Conservation (phyloP, 371 early-diverging fungal genomes). For the Mortierella sp. region DNA sequence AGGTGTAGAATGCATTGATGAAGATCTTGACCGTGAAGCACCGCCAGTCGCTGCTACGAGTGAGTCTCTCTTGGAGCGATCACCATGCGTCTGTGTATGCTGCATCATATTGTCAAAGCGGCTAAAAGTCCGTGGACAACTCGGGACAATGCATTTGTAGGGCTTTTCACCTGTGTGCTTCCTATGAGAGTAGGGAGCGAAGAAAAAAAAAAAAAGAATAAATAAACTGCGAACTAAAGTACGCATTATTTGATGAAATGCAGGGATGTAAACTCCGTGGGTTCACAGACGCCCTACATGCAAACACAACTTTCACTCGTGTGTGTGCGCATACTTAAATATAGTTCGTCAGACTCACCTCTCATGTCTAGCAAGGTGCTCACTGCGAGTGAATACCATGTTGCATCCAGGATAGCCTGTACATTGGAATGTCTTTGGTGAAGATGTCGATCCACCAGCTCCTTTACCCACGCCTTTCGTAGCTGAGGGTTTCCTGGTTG, state of each 20-base stretch:
- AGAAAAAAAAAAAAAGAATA: conserved; percentile 2
- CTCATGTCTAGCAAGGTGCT: conserved; percentile 70
- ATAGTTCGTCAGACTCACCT: conserved; percentile 54
- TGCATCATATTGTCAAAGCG: conserved; percentile 77
- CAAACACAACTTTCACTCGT: neutral
- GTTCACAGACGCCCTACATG: neutral
- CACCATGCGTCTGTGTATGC: conserved; percentile 70
- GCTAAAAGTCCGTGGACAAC: conserved; percentile 70
- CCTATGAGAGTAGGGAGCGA: conserved; percentile 31
- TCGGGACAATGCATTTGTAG: conserved; percentile 69
- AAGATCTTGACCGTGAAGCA: conserved; percentile 25
- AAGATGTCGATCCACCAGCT: conserved; percentile 30
- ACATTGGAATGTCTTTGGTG: conserved; percentile 69
- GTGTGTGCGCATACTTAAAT: neutral
- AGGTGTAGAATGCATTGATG: conserved; percentile 47
- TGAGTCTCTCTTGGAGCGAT: conserved; percentile 47
- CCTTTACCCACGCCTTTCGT: conserved; percentile 26
- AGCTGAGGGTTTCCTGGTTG: conserved; percentile 13
- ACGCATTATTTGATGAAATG: neutral
- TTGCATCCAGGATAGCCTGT: conserved; percentile 68
- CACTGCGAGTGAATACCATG: conserved; percentile 74
- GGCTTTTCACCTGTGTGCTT: conserved; percentile 77
- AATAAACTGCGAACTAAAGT: neutral
- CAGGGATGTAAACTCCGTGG: neutral
- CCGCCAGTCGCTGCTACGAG: conserved; percentile 13